Evolutionary conservation across 768 basidiomycete genomes (phyloP).

Genomic region (Naganishia vaughanmartiniae): DNA sequence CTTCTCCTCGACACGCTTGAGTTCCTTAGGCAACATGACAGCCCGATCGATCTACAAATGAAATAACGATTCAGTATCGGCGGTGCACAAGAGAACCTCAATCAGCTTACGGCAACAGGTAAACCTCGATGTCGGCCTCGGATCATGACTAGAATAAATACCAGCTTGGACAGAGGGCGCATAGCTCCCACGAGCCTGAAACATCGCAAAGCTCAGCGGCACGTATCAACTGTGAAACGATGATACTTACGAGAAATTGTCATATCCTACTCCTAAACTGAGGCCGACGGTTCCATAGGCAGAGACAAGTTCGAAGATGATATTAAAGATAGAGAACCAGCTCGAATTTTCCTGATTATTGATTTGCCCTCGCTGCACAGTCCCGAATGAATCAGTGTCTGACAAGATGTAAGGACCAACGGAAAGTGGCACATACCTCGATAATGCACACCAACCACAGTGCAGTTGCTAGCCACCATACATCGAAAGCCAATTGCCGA

Average conservation of each 20-base stretch:
- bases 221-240: background rate
- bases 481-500: slow-evolving; percentile 86
- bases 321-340: slow-evolving; percentile 83
- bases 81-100: background rate
- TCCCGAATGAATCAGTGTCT: background rate
- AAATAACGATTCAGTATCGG: background rate
- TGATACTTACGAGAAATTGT: slow-evolving; percentile 32
- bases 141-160: slow-evolving; percentile 84
- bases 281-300: slow-evolving; percentile 65
- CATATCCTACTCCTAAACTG: slow-evolving; percentile 78
- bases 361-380: slow-evolving; percentile 61
- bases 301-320: slow-evolving; percentile 54
- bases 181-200: slow-evolving; percentile 76
- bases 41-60: slow-evolving; percentile 47
- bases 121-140: slow-evolving; percentile 83
- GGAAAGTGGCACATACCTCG: slow-evolving; percentile 61
- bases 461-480: slow-evolving; percentile 91
- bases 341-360: slow-evolving; percentile 58
- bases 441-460: slow-evolving; percentile 88
- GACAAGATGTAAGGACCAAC: background rate
- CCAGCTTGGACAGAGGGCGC: slow-evolving; percentile 76
- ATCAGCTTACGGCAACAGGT: slow-evolving; percentile 44
- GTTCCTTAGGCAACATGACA: slow-evolving; percentile 51
- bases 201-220: slow-evolving; percentile 26
- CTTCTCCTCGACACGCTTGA: slow-evolving; percentile 48